Conservation (phyloP, 148 eudicot genomes). For the Silene conica region DNA sequence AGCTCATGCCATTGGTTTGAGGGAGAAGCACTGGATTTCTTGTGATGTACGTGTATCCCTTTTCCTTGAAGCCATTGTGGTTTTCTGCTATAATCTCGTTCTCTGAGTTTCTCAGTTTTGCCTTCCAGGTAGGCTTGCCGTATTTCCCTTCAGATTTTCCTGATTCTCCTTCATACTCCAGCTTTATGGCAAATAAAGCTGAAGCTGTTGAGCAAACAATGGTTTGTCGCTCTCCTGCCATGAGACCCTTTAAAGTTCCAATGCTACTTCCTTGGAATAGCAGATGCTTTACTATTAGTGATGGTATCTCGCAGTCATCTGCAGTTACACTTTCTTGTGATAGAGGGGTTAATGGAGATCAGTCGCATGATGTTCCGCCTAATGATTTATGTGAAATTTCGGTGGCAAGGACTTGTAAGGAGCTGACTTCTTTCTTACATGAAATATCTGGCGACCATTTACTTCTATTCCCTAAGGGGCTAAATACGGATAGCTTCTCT, state of each 20-base stretch:
- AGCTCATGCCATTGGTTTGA: slow-evolving; percentile 77
- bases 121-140: slow-evolving; percentile 67
- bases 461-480: slow-evolving; percentile 40
- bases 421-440: slow-evolving; percentile 38
- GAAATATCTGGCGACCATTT: slow-evolving; percentile 34
- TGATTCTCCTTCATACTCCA: slow-evolving; percentile 57
- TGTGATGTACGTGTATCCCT: slow-evolving; percentile 46
- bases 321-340: slow-evolving; percentile 14
- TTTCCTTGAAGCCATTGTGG: not conserved
- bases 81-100: slow-evolving; percentile 6
- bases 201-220: slow-evolving; percentile 31
- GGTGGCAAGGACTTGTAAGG: slow-evolving; percentile 60
- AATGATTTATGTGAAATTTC: slow-evolving; percentile 29
- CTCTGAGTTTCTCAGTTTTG: not conserved
- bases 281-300: slow-evolving; percentile 26
- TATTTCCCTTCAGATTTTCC: slow-evolving; percentile 82
- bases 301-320: slow-evolving; percentile 15
- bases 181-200: slow-evolving; percentile 51
- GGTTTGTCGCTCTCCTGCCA: slow-evolving; percentile 42
- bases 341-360: slow-evolving; percentile 2
- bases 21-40: slow-evolving; percentile 91
- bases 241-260: slow-evolving; percentile 55
- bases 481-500: slow-evolving; percentile 29
- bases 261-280: slow-evolving; percentile 69
- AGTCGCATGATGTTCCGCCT: slow-evolving; percentile 10